Percentiles rank a stretch among this genome's conserved stretches.
Evolutionary conservation across 2,329 filamentous ascomycete species (phyloP).

Genomic region (Bipolaris victoriae): DNA sequence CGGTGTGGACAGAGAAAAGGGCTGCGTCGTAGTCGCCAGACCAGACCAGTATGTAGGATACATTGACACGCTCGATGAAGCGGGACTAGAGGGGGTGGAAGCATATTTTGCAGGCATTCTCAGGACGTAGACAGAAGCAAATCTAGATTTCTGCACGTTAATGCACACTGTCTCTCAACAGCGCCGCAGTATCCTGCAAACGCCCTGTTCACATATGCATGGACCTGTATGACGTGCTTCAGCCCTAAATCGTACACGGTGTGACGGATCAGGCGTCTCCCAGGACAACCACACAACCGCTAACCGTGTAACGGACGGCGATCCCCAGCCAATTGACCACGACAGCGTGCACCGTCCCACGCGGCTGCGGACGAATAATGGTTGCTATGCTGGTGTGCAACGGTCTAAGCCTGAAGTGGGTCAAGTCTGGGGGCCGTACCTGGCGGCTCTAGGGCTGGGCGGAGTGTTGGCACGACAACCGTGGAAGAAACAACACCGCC

Average conservation of each 20-base stretch:
- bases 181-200: constrained; percentile 7
- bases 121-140: constrained; percentile 12
- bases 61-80: constrained; percentile 48
- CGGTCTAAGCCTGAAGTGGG: constrained; percentile 12
- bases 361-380: constrained; percentile 6
- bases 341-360: constrained; percentile 4
- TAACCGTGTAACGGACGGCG: neutral
- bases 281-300: constrained; percentile 1
- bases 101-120: constrained; percentile 42
- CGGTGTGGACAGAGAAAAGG: constrained; percentile 61
- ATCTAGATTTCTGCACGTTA: neutral
- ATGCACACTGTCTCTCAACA: neutral
- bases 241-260: constrained; percentile 6
- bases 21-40: constrained; percentile 65
- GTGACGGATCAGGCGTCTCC: constrained; percentile 3
- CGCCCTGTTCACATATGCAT: constrained; percentile 10
- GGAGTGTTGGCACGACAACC: constrained; percentile 17
- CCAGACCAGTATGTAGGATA: constrained; percentile 71
- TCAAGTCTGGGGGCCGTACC: constrained; percentile 12
- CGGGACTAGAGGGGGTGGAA: constrained; percentile 38
- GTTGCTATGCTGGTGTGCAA: constrained; percentile 6
- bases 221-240: constrained; percentile 4
- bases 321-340: constrained; percentile 8
- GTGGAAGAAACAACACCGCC: constrained; percentile 19
- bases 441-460: constrained; percentile 7